Base-by-base conservation (phyloP, 176 grass and related monocot genomes). In the Oryza glaberrima region DNA sequence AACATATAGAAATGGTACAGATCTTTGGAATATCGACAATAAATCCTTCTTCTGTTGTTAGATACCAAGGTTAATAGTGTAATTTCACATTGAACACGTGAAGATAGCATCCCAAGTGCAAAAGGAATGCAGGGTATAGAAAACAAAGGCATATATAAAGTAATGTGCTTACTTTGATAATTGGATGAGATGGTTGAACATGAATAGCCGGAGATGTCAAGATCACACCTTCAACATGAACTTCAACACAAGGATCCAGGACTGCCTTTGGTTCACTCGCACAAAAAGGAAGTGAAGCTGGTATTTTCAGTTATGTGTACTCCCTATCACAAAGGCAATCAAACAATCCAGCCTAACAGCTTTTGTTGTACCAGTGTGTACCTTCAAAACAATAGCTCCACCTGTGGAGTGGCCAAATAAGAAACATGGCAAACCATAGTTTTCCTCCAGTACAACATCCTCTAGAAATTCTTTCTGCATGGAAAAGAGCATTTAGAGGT, bases 361-460 rank as follows among this genome's bases (percentile, higher is more conserved):
- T 67, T 69, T 69, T 67, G 13, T 10, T 82, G 13, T 73, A 46
- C 82, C 54, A 75, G 14, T 66, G 70, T 3, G 51, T 90, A 98
- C 96, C 96, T 98, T 98, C 47, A 98, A 93, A 69, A 92, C 77
- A 87, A 98, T 92, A 80, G 96, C 96, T 90, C 88, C 96, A 60
- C 96, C 96, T 20, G 96, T 98, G 69, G 93, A 95, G 79, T 98
- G 96, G 43, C 96, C 96, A 81, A 95, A 98, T 85, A 89, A 86
- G 88, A 98, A 98, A 69, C 90, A 94, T 23, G 91, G 96, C 60
- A 92, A 88, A 66, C 83, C 81, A 54, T 76, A 47, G 36, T 86
- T 95, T 86, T 90, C 89, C 48, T 84, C 87, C 67, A 91, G 65
- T 22, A 98, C 89, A 84, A 90, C 73, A 75, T 92, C 87, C 80